Conservation (phyloP, 1,284 basidiomycete species). For the Schizopora paradoxa region DNA sequence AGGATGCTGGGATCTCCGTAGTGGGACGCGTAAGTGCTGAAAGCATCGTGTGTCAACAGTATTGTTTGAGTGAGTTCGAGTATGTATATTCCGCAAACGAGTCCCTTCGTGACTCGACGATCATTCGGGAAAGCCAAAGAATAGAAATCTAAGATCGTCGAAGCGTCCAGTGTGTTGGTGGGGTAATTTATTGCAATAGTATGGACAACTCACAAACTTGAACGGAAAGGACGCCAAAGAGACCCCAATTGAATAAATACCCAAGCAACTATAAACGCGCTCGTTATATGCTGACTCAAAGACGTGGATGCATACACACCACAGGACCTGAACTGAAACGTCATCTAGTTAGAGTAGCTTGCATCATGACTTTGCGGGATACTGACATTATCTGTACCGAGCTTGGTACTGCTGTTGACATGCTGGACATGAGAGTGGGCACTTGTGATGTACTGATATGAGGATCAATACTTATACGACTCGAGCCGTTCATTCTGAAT, state of each 20-base stretch:
- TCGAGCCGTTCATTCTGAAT: too few species aligned
- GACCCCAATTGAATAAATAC: conserved; percentile 6
- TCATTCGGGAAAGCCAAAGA: conserved; percentile 26
- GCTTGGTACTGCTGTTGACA: too few species aligned
- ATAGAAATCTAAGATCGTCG: conserved; percentile 22
- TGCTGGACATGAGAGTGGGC: too few species aligned
- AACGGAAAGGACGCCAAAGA: conserved; percentile 1
- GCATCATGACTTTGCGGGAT: too few species aligned
- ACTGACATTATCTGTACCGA: too few species aligned
- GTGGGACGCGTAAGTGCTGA: conserved; percentile 21
- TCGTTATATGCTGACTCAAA: too few species aligned
- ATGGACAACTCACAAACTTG: conserved; percentile 3
- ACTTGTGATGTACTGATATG: too few species aligned
- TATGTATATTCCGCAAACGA: conserved; percentile 23
- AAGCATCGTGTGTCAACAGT: conserved; percentile 24
- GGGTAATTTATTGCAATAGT: not conserved
- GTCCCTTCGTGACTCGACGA: conserved; percentile 13
- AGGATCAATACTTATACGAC: too few species aligned
- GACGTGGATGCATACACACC: too few species aligned
- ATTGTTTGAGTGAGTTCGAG: conserved; percentile 24
- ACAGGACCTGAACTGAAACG: too few species aligned
- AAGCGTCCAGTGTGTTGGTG: not conserved
- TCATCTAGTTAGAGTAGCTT: too few species aligned
- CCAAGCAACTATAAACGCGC: conserved; percentile 4
- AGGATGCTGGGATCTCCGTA: conserved; percentile 22